phyloP scores from a whole-genome alignment of 2,329 filamentous ascomycete species.

The Cladosporium halotolerans region DNA sequence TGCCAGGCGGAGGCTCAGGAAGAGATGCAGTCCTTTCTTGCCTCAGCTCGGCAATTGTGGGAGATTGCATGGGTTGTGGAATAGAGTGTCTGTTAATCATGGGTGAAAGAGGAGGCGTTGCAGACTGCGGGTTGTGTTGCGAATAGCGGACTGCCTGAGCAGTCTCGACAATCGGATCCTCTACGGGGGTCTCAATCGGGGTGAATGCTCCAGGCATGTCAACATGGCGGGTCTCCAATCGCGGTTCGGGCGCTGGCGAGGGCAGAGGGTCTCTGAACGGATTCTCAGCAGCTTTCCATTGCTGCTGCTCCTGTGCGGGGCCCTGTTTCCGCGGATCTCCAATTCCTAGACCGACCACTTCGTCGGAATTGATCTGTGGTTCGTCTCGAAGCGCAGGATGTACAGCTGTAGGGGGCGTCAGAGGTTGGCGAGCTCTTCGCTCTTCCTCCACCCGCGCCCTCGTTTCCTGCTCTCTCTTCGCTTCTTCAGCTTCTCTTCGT shows the following conservation, averaged over 20 bases:
- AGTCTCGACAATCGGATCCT: constrained; percentile 44
- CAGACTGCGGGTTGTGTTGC: constrained; percentile 2
- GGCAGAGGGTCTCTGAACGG: constrained; percentile 24
- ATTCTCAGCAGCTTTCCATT: constrained; percentile 15
- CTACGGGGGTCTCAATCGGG: constrained; percentile 37
- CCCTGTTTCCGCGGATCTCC: constrained; percentile 11
- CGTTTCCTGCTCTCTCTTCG: constrained; percentile 28
- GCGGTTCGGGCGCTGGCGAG: constrained; percentile 14
- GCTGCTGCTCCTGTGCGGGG: background rate
- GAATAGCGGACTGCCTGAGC: constrained; percentile 33
- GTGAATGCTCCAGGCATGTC: constrained; percentile 21
- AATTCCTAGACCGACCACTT: constrained; percentile 28
- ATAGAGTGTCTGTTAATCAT: background rate
- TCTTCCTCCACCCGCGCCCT: constrained; percentile 22
- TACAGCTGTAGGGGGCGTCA: constrained; percentile 26
- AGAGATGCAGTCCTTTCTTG: constrained; percentile 16
- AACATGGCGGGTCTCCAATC: background rate
- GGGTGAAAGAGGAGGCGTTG: constrained; percentile 34
- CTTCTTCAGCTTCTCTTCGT: constrained; percentile 49
- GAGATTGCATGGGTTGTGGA: constrained; percentile 4
- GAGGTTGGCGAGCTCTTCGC: constrained; percentile 18
- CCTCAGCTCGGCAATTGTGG: constrained; percentile 6
- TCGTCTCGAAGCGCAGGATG: constrained; percentile 30
- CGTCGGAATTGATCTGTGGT: constrained; percentile 12
- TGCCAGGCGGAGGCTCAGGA: constrained; percentile 28